A percentile compares a stretch with the other conserved stretches of the same genome.
Evolutionary conservation across 2,329 filamentous ascomycete genomes (phyloP).

Genomic region (Colletotrichum sp.): DNA sequence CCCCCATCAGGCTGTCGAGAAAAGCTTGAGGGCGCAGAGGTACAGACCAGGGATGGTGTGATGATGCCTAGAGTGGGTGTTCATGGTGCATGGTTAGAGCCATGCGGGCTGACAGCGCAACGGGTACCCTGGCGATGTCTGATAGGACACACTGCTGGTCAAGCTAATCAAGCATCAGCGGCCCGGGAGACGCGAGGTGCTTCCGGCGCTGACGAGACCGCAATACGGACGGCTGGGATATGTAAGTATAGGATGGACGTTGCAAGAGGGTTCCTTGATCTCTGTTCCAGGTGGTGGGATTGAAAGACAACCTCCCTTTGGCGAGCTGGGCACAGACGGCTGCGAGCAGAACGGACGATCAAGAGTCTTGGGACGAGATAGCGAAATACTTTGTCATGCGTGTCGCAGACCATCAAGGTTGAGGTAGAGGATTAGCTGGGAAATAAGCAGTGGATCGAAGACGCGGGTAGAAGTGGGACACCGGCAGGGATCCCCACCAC

Average conservation of each 20-base stretch:
- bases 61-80: not conserved
- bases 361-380: not conserved
- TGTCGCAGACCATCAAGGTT: not conserved
- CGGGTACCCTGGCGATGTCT: not conserved
- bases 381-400: not conserved
- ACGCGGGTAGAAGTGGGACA: conserved; percentile 15
- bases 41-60: not conserved
- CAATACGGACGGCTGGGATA: not conserved
- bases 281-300: not conserved
- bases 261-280: not conserved
- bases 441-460: not conserved
- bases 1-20: not conserved
- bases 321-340: not conserved
- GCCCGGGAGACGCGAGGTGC: not conserved
- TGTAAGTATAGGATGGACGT: not conserved
- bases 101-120: not conserved
- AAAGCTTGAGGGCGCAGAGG: not conserved
- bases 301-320: not conserved
- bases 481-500: not conserved
- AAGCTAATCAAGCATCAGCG: not conserved
- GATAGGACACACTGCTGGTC: not conserved
- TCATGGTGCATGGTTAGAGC: not conserved
- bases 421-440: not conserved
- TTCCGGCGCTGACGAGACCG: not conserved
- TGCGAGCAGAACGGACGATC: not conserved